Percentiles rank a stretch among this genome's conserved stretches.
These are phyloP conservation scores for Pisolithus orientalis DNA, from an alignment of 768 basidiomycete genomes.

Conservation along the genomic window DNA sequence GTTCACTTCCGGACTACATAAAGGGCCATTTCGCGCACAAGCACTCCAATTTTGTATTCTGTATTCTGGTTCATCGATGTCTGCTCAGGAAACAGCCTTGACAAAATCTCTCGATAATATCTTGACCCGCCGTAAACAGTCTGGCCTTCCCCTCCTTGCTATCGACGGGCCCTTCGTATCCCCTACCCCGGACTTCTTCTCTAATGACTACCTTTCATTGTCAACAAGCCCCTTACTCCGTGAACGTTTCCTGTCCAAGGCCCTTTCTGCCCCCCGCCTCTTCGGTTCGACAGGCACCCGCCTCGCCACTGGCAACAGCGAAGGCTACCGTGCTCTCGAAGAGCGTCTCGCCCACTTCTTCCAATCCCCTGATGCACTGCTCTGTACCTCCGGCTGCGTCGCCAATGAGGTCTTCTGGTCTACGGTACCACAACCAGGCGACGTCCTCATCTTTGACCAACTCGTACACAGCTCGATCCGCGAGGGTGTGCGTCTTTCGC, in stretches of 20 bases:
- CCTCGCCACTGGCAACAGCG: constrained; percentile 28
- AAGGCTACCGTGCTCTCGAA: constrained; percentile 18
- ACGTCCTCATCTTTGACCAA: constrained; percentile 48
- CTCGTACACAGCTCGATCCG: constrained; percentile 46
- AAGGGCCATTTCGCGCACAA: too few relatives aligned
- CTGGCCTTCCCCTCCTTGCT: too few relatives aligned
- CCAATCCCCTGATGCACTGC: constrained; percentile 32
- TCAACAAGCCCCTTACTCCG: constrained; percentile 26
- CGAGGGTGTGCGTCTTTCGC: constrained; percentile 43
- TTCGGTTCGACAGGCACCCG: constrained; percentile 48
- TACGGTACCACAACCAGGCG: constrained; percentile 36
- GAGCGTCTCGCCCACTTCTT: constrained; percentile 18
- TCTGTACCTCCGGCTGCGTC: constrained; percentile 45
- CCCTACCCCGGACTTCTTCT: constrained; percentile 29
- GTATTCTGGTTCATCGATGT: too few relatives aligned
- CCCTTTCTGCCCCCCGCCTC: constrained; percentile 19
- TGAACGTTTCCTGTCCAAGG: constrained; percentile 27
- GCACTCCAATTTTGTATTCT: too few relatives aligned
- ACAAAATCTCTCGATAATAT: too few relatives aligned
- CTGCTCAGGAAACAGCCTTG: too few relatives aligned
- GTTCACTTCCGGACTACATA: too few relatives aligned
- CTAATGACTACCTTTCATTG: constrained; percentile 49
- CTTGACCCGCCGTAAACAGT: too few relatives aligned
- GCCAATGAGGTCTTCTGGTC: constrained; percentile 48
- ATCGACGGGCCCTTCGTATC: too few relatives aligned